Evolutionary conservation across 192 early-diverging fungal species (phyloP), one percentile per base, ranked within the genome.

Genomic region (Pilaira anomala): DNA sequence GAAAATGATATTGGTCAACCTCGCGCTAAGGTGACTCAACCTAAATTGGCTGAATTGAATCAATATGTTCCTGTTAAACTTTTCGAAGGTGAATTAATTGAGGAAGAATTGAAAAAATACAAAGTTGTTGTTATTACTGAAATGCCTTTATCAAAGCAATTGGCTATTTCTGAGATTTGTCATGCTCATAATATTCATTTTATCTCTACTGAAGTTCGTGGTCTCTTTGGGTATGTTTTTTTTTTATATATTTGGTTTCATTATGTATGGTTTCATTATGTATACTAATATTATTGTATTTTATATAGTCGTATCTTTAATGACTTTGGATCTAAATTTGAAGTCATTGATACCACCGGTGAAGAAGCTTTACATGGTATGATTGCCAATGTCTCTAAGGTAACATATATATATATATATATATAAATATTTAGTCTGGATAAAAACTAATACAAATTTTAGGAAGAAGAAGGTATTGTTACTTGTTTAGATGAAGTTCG

Each of bases 401-500:
- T 73, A 67, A 67, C 11, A 28, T 45, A 40, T 5, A n/a, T 41
- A 36, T 6, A 36, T 36, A 36, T 9, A 36, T 6, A 33, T 33
- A 33, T 7, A 36, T 9, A 36, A n/a, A 46, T 5, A 9, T 46
- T 18, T 46, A 6, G 44, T 9, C 16, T 3, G 16, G 19, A 51
- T 51, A n/a, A n/a, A n/a, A 24, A 42, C 46, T 36, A 24, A 33
- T 55, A 33, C 11, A 29, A 29, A 16, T 30, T 33, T 36, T 41
- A 76, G 68, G 84, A 91, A 19, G 71, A 70, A 7, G 90, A 97
- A 50, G 93, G 91, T 53, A 81, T 95, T 54, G 94, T 99, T 22
- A 94, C 95, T 13, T 96, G 93, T 70, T 77, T 98, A 60, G 97
- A 98, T 69, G 97, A 99, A 67, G 87, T 91, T 18, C 88, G 97